phyloP scores from a whole-genome alignment of 2,329 filamentous ascomycete genomes.

The Chaetothyriales sp. region DNA sequence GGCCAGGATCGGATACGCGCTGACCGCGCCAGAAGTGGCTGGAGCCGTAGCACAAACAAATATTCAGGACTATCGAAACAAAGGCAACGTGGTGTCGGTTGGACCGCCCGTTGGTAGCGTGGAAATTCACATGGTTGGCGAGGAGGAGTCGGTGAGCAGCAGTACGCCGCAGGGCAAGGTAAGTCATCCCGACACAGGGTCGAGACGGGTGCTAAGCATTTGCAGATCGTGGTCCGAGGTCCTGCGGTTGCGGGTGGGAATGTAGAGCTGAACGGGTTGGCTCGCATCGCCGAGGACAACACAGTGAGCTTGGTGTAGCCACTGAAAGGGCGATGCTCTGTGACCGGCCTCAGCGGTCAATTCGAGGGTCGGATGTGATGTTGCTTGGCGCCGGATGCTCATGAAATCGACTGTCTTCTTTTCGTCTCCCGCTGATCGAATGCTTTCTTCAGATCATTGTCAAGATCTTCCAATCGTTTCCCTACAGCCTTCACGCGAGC shows the following conservation, averaged over 20 bases:
- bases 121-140: slow-evolving; percentile 52
- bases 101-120: slow-evolving; percentile 67
- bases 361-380: not conserved
- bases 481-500: not conserved
- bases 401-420: not conserved
- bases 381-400: not conserved
- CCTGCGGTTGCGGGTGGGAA: slow-evolving; percentile 13
- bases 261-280: slow-evolving; percentile 7
- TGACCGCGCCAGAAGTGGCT: slow-evolving; percentile 70
- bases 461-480: not conserved
- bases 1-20: slow-evolving; percentile 69
- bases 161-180: slow-evolving; percentile 48
- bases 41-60: slow-evolving; percentile 80
- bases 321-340: not conserved
- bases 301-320: not conserved
- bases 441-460: not conserved
- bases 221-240: slow-evolving; percentile 11
- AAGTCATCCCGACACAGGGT: slow-evolving; percentile 20
- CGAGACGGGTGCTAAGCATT: not conserved
- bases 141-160: slow-evolving; percentile 22
- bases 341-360: too few species aligned
- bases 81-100: slow-evolving; percentile 41
- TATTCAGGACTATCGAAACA: slow-evolving; percentile 66
- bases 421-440: not conserved
- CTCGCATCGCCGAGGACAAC: slow-evolving; percentile 6